Base-by-base conservation (phyloP, 2,329 filamentous ascomycete genomes). In the Alternaria triticina region DNA sequence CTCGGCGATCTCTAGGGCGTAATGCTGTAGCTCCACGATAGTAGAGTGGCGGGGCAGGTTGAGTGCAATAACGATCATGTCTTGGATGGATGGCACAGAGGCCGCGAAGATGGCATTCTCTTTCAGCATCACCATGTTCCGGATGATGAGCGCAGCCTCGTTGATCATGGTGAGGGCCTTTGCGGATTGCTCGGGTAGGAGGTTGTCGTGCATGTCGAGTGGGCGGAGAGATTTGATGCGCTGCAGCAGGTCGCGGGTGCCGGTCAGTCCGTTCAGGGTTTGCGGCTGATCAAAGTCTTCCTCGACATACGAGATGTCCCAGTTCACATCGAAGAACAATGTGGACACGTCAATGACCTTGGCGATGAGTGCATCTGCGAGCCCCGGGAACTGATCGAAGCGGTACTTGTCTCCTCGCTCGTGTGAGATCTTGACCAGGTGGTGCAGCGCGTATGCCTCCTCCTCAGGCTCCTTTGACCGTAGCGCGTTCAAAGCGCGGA, bases 341-440 rank as follows among this genome's bases (percentile, higher is more conserved):
- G 85, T 86, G 59, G 91, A 91, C 44, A 97, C 86, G 66, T 94
- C 89, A 54, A 97, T 84, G 2, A 91, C 90, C 75, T 96, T 96
- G 65, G 94, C 91, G 59, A 97, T 89, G 10, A 99, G 86, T 4
- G 92, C 92, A 79, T 98, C 96, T 0, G 93, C 93, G 27, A 99
- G 86, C 10, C 93, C 90, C 2, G 92, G 91, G 71, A 97, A 98
- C 6, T 93, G 92, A 71, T 97, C 94, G 70, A 98, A 97, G 64
- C 93, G 91, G 81, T 97, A 97, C 80, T 97, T 97, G 77, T 98
- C 96, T 49, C 95, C 95, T 46, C 94, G 88, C 79, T 98, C 94
- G 75, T 91, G 96, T 0, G 94, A 97, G 27, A 98, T 97, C 77
- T 97, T 97, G 63, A 98, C 94, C 5, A 98, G 83, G 73, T 98